These are phyloP conservation scores for Scenedesmus sp. DNA, from an alignment of 163 green algal species.

Conservation along the genomic window DNA sequence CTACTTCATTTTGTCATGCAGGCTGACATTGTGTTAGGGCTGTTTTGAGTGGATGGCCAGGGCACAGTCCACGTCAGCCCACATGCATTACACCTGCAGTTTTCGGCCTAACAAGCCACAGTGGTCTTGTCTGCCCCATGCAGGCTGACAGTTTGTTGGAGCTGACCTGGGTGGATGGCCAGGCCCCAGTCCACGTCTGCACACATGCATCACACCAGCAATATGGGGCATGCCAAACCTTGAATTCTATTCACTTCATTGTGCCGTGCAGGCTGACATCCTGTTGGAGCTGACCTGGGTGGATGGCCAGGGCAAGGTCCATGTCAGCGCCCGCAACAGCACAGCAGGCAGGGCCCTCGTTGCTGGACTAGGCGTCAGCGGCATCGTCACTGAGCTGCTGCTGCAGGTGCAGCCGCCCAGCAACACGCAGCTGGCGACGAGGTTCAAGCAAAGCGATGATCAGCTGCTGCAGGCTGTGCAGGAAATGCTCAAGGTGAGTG, in stretches of 20 bases:
- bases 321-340: constrained; percentile 7
- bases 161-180: no score
- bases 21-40: constrained; percentile 40
- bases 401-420: constrained; percentile 45
- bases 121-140: no score
- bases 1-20: not conserved
- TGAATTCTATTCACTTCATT: not conserved
- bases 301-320: constrained; percentile 27
- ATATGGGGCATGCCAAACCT: no score
- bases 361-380: constrained; percentile 21
- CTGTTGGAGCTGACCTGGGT: constrained; percentile 51
- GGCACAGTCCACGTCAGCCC: constrained; percentile 1
- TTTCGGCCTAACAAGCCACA: no score
- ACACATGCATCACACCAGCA: no score
- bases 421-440: constrained; percentile 7
- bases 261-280: constrained; percentile 34
- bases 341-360: constrained; percentile 37
- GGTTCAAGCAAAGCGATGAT: constrained; percentile 12
- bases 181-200: no score
- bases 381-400: constrained; percentile 48
- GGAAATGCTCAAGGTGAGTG: constrained; percentile 36
- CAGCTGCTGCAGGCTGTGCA: constrained; percentile 27
- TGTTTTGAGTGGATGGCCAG: constrained; percentile 49
- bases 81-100: no score
- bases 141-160: no score